These are phyloP conservation scores for Pythium diclinum DNA, from an alignment of 352 stramenopile genomes.

Conservation along the genomic window DNA sequence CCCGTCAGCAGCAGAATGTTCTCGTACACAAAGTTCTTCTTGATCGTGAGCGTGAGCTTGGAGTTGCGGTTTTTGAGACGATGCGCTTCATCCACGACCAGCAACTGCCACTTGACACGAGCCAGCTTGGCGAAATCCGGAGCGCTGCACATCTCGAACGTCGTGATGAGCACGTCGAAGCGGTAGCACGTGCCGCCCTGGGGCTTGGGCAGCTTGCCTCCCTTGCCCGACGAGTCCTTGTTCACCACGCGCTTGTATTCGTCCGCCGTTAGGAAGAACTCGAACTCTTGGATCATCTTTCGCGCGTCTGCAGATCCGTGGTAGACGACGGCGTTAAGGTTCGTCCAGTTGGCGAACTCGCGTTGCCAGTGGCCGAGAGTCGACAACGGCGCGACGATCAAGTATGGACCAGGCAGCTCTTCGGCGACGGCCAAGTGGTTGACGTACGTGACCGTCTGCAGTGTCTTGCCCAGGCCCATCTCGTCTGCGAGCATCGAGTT, in stretches of 20 bases:
- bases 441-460: conserved; percentile 94
- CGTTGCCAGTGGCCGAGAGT: conserved; percentile 98
- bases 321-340: conserved; percentile 98
- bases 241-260: conserved; percentile 29
- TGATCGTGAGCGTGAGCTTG: conserved; percentile 89
- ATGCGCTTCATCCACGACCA: conserved; percentile 99
- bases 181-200: conserved; percentile 69
- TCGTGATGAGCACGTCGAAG: conserved; percentile 99
- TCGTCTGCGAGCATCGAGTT: conserved; percentile 99
- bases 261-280: conserved; percentile 89
- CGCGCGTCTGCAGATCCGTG: conserved; percentile 92
- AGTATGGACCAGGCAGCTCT: conserved; percentile 93
- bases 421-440: conserved; percentile 96
- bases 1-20: conserved; percentile 89
- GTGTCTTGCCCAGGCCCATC: conserved; percentile 96
- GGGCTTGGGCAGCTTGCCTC: conserved; percentile 29
- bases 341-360: conserved; percentile 94
- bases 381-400: conserved; percentile 97
- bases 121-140: conserved; percentile 93
- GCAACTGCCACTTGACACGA: conserved; percentile 91
- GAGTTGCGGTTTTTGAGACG: conserved; percentile 98
- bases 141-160: conserved; percentile 97
- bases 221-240: conserved; percentile 14
- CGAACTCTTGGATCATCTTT: conserved; percentile 90
- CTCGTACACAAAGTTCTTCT: conserved; percentile 74